phyloP scores from a whole-genome alignment of 495 filamentous ascomycete species.

The Amorphotheca resinae region DNA sequence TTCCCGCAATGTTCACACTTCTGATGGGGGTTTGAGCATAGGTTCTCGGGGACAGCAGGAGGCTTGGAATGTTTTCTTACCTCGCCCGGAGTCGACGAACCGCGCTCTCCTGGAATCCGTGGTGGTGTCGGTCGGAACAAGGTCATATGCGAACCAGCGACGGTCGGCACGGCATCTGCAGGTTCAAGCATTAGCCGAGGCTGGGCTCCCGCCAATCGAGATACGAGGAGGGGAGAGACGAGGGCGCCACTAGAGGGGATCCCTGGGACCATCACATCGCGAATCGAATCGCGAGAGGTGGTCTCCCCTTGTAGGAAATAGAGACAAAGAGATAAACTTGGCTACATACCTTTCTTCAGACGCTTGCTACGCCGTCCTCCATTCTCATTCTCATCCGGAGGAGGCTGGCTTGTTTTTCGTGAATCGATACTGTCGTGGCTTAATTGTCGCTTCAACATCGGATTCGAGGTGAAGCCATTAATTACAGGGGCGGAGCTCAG shows the following conservation, averaged over 20 bases:
- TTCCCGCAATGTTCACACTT: conserved; percentile 82
- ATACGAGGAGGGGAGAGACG: conserved; percentile 1
- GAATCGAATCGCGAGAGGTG: neutral
- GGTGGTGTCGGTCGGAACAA: conserved; percentile 73
- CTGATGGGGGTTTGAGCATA: conserved; percentile 28
- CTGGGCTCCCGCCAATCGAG: conserved; percentile 25
- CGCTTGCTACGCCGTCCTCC: conserved; percentile 83
- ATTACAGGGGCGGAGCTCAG: conserved; percentile 35
- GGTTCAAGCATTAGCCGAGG: conserved; percentile 21
- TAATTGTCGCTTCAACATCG: conserved; percentile 64
- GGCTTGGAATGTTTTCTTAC: conserved; percentile 33
- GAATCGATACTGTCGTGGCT: conserved; percentile 62
- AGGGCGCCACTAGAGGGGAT: neutral
- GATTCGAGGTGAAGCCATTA: conserved; percentile 44
- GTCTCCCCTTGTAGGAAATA: too few species aligned
- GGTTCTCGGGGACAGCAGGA: conserved; percentile 1
- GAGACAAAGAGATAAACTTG: neutral
- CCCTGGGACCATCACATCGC: conserved; percentile 12
- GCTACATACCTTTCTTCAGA: conserved; percentile 70
- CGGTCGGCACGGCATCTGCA: conserved; percentile 72
- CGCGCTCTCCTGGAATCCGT: conserved; percentile 53
- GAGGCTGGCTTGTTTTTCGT: conserved; percentile 39
- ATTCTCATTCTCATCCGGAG: conserved; percentile 47
- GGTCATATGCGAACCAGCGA: conserved; percentile 95
- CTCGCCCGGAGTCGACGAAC: conserved; percentile 59